Evolutionary conservation across 2,329 filamentous ascomycete genomes (phyloP), one percentile per base, ranked within the genome.

Genomic region (Coniochaeta hoffmannii): DNA sequence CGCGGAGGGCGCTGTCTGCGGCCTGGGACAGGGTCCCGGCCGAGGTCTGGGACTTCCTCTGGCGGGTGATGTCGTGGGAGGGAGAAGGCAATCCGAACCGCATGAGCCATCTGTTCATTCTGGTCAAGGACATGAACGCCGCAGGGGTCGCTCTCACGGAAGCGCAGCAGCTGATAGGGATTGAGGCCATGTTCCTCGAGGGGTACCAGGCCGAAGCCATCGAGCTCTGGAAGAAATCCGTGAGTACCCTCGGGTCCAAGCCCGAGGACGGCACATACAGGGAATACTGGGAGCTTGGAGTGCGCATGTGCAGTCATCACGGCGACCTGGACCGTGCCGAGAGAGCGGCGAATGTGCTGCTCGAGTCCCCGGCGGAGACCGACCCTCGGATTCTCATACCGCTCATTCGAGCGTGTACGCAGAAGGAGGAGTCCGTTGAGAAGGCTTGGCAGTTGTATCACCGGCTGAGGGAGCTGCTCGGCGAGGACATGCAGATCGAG

Each of bases 401-500:
- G 14, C 76, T 94, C n/a, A 87, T 95, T 56, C 77, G 80, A 36
- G 82, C 86, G 8, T 86, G 83, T 69, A 83, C 83, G 1, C 76
- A 73, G 38, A 74, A 80, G 12, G 65, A 77, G 4, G 73, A 74
- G 2, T 77, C 67, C 50, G 74, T 66, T 57, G 79, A 73, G 17
- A 76, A 77, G 59, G 89, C 89, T 0, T 93, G 87, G 83, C 71
- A 77, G 24, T 68, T 82, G 1, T 94, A 93, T 67, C 71, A 83
- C 35, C 76, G 78, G 53, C 75, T 95, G 61, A 83, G 85, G 58
- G 72, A 76, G 26, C 76, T 80, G 6, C 74, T 90, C 2, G 83
- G 80, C 1, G 65, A 76, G 24, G 69, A 76, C 1, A 86, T 91
- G 72, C 80, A 76, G 3, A 84, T 92, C 64, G 73, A 83, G 17